Percentiles rank a stretch among this genome's conserved stretches.
Conservation (phyloP, 225 moss, liverwort and hornwort genomes). For the Thuidium tamariscinum region DNA sequence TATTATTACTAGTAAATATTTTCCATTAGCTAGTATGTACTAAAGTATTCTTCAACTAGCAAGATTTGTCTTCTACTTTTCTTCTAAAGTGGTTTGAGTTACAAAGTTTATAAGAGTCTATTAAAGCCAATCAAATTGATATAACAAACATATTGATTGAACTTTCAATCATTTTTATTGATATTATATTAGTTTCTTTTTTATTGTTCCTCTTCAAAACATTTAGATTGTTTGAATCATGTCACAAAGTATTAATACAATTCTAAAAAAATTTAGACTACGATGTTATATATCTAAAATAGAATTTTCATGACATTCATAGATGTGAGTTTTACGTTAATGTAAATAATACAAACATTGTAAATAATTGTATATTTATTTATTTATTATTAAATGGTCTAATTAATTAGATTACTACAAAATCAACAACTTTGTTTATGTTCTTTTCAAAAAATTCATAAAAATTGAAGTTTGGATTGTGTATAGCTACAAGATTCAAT, state of each 20-base stretch:
- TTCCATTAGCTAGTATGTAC: neutral
- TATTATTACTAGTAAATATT: neutral
- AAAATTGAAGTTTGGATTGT: no score
- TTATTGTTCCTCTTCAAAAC: neutral
- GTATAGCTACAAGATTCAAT: no score
- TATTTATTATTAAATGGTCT: neutral
- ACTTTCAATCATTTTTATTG: neutral
- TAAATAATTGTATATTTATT: neutral
- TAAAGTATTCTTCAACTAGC: neutral
- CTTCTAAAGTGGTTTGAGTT: no score
- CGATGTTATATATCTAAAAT: no score
- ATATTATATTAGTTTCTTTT: neutral
- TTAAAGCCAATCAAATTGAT: no score
- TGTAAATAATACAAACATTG: neutral
- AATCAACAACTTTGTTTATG: neutral
- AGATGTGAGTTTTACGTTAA: neutral
- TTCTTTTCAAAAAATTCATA: no score
- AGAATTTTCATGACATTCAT: neutral
- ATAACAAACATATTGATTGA: neutral
- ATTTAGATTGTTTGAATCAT: neutral
- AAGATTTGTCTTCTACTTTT: neutral
- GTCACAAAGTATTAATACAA: no score
- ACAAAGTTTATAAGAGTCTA: accelerated
- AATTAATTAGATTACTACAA: neutral
- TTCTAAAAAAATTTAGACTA: neutral